Conservation (phyloP, 352 stramenopile species). For the Globisporangium solare region DNA sequence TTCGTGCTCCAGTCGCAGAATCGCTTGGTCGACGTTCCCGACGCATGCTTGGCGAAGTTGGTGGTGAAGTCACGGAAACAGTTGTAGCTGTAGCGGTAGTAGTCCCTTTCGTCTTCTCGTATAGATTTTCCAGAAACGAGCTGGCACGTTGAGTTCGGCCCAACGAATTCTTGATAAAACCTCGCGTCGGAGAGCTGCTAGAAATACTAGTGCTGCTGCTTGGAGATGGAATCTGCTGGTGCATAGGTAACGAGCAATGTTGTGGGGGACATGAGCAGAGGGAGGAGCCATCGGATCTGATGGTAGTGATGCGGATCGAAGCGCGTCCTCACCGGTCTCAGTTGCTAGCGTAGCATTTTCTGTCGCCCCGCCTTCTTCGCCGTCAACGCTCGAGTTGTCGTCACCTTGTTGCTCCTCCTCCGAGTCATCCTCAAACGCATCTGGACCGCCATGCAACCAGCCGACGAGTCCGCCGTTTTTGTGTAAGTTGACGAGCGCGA, state of each 20-base stretch:
- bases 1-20: background rate
- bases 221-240: background rate
- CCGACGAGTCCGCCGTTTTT: conserved; percentile 56
- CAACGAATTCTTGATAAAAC: conserved; percentile 7
- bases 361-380: too few relatives aligned
- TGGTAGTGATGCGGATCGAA: conserved; percentile 3
- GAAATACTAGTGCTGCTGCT: too few relatives aligned
- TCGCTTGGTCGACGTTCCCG: background rate
- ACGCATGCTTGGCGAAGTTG: background rate
- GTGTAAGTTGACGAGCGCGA: conserved; percentile 45
- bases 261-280: conserved; percentile 4
- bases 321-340: background rate
- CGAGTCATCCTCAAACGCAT: background rate
- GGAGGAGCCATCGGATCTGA: background rate
- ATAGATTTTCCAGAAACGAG: conserved; percentile 8
- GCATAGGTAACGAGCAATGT: conserved; percentile 5
- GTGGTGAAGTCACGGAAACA: conserved; percentile 5
- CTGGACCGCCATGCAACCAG: conserved; percentile 54
- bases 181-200: background rate
- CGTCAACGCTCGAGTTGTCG: background rate
- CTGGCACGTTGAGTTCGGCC: conserved; percentile 3
- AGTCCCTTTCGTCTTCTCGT: conserved; percentile 12
- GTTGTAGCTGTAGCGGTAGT: too few relatives aligned
- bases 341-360: background rate
- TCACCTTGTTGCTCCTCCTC: background rate